Percentiles rank a stretch among this genome's conserved stretches.
phyloP scores from a whole-genome alignment of 768 basidiomycete species.

The Boletellus ananas region DNA sequence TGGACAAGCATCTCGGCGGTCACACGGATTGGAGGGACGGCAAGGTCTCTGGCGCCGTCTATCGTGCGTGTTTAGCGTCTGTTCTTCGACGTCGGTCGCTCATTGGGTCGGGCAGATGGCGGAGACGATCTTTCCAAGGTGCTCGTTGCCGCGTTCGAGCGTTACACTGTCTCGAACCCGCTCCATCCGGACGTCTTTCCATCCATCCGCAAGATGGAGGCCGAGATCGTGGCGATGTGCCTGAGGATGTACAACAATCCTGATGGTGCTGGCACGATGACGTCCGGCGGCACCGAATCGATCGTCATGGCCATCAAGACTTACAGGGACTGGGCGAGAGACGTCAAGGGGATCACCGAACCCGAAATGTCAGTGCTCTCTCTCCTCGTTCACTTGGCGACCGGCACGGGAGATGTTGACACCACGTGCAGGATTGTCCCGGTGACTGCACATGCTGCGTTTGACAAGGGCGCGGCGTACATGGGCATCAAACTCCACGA shows the following conservation, averaged over 20 bases:
- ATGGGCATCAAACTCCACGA: constrained; percentile 86
- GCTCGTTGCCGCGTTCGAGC: constrained; percentile 75
- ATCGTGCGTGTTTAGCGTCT: constrained; percentile 52
- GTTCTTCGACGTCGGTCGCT: neutral
- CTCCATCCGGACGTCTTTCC: constrained; percentile 94
- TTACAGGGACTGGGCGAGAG: constrained; percentile 87
- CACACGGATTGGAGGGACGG: constrained; percentile 61
- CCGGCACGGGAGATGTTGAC: neutral
- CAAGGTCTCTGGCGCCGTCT: constrained; percentile 81
- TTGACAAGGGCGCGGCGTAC: constrained; percentile 89
- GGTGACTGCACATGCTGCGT: constrained; percentile 86
- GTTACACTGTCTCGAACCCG: constrained; percentile 84
- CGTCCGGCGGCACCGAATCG: constrained; percentile 93
- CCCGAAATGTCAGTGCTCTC: constrained; percentile 77
- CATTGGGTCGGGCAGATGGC: constrained; percentile 51
- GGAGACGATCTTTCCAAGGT: constrained; percentile 77
- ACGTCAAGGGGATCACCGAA: constrained; percentile 79
- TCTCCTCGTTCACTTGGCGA: neutral
- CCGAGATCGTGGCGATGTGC: constrained; percentile 88
- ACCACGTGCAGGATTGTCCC: constrained; percentile 66
- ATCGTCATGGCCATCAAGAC: constrained; percentile 96
- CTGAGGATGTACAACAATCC: constrained; percentile 82
- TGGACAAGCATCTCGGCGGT: constrained; percentile 57
- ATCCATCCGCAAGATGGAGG: constrained; percentile 93
- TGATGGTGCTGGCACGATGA: constrained; percentile 85